Conservation (phyloP, 2,329 filamentous ascomycete species). For the Colletotrichum cereale region DNA sequence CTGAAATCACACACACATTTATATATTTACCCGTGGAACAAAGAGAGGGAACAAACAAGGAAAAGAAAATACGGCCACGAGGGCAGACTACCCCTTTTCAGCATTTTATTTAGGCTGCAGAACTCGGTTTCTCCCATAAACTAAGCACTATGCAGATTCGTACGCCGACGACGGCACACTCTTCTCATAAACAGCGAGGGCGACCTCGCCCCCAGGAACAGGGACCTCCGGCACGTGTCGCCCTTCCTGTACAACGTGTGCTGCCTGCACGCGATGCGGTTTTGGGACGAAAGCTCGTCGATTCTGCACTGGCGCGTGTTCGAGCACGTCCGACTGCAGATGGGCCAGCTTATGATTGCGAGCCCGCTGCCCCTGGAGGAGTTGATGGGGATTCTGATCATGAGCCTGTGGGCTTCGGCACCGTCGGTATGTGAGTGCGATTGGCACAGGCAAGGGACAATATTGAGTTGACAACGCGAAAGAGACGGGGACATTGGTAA, state of each 20-base stretch:
- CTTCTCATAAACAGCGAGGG: conserved; percentile 35
- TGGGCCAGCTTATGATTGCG: conserved; percentile 54
- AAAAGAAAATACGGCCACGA: not conserved
- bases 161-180: conserved; percentile 27
- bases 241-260: conserved; percentile 56
- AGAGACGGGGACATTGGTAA: not conserved
- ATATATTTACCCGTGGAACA: not conserved
- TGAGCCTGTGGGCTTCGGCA: conserved; percentile 45
- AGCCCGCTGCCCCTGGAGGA: conserved; percentile 56
- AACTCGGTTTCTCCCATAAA: not conserved
- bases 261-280: conserved; percentile 50
- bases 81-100: too few relatives aligned
- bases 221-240: conserved; percentile 49
- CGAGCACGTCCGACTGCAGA: conserved; percentile 53
- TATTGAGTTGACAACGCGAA: not conserved
- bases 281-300: conserved; percentile 31
- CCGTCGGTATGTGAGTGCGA: conserved; percentile 22
- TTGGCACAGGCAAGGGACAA: too few relatives aligned
- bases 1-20: not conserved
- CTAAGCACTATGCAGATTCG: conserved; percentile 24
- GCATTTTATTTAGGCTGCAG: not conserved
- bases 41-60: too few relatives aligned
- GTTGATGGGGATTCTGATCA: conserved; percentile 55
- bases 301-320: conserved; percentile 53
- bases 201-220: conserved; percentile 26